Conservation (phyloP, 768 basidiomycete genomes). For the Lentinula sp. region DNA sequence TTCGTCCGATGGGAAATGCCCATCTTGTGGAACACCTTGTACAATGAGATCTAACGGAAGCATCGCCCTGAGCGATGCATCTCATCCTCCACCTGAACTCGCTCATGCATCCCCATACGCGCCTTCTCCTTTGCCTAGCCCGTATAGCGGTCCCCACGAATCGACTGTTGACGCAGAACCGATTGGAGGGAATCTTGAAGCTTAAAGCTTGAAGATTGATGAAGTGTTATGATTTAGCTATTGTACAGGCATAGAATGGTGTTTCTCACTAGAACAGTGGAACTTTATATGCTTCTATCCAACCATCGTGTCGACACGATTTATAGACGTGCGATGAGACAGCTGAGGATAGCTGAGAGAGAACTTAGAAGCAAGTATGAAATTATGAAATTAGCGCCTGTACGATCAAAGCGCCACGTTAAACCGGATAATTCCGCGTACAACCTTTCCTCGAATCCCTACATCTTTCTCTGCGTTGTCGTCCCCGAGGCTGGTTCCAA, state of each 20-base stretch:
- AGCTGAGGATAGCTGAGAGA: too few species aligned
- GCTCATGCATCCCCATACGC: neutral
- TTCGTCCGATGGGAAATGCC: neutral
- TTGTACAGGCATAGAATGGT: neutral
- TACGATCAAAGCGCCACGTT: neutral
- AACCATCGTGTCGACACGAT: too few species aligned
- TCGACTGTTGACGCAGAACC: slow-evolving; percentile 1
- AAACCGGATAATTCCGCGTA: neutral
- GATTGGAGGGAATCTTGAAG: neutral
- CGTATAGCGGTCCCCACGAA: neutral
- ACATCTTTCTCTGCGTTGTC: neutral
- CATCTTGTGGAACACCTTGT: neutral
- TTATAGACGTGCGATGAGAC: too few species aligned
- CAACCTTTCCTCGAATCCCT: neutral
- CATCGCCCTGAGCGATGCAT: neutral
- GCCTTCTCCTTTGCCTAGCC: neutral
- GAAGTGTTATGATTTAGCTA: neutral
- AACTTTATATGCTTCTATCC: neutral
- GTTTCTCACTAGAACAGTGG: neutral
- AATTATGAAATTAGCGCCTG: neutral
- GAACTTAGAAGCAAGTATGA: too few species aligned
- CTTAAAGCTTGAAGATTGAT: neutral
- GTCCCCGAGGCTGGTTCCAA: neutral
- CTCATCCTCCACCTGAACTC: neutral
- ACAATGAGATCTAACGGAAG: neutral